Evolutionary conservation across 768 basidiomycete species (phyloP), one percentile per base, ranked within the genome.

Genomic region (Aureoboletus auriporus): DNA sequence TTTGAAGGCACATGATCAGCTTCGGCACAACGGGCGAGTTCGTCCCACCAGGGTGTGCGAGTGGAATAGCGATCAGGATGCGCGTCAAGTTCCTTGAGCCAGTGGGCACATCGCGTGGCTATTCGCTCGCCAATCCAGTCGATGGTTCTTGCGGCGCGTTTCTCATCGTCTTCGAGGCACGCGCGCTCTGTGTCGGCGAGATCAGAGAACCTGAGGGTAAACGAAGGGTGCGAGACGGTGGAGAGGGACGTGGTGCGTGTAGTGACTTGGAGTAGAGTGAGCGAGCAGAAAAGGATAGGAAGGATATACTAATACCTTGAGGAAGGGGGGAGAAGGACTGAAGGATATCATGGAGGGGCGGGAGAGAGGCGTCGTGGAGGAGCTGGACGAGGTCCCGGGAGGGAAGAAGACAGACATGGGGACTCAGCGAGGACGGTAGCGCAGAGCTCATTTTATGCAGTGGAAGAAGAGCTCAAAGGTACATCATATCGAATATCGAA

Each of bases 31-130:
- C 80, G 75, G 57, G 76, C 74, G 34, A 93, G 74, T 62, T 93
- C 90, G 53, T 89, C 85, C 90, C 90, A 93, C 90, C 90, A 93
- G 1, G 89, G 89, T 9, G 86, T 81, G 42, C 78, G 71, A 38
- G 69, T 46, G 1, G 57, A 41, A 36, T 76, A 69, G 33, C 64
- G 69, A 39, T 75, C 72, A 10, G 69, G 70, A 4, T 67, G 50
- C 28, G 66, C 71, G 50, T 86, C 80, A 38, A 83, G 60, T 58
- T 86, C 81, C 36, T 82, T 79, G 28, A 88, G 75, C 90, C 90
- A 93, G 61, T 74, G 78, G 8, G 75, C 66, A 50, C 82, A 83
- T 48, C 80, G 75, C 52, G 73, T 75, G 36, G 72, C 68, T 46
- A 92, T 82, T 41, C 90, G 80, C 10, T 80, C 79, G 33, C 85